Evolutionary conservation across 2,329 filamentous ascomycete species (phyloP).

Genomic region (Intubia oerlemansii): DNA sequence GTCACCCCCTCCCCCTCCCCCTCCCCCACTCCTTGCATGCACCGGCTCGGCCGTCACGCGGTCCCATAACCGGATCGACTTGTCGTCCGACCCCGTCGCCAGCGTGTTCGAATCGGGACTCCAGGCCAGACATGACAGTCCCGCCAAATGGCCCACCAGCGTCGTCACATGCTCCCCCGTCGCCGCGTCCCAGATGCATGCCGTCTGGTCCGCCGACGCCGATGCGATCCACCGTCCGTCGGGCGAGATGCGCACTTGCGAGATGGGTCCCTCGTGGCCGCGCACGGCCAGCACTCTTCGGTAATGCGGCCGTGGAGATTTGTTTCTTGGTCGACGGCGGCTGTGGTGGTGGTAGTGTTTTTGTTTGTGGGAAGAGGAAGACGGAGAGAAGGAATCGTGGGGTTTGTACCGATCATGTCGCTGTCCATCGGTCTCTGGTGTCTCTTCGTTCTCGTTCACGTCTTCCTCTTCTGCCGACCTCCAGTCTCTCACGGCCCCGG

Average conservation of each 20-base stretch:
- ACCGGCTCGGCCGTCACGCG: constrained; percentile 29
- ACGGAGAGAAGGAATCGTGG: too few species aligned
- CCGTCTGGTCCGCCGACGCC: constrained; percentile 69
- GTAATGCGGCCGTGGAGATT: constrained; percentile 55
- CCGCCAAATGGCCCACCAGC: constrained; percentile 80
- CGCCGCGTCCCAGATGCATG: constrained; percentile 73
- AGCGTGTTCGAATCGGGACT: constrained; percentile 71
- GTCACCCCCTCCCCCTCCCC: neutral
- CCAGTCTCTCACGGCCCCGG: too few species aligned
- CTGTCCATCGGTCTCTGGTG: too few species aligned
- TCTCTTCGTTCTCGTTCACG: too few species aligned
- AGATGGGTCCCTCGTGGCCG: constrained; percentile 61
- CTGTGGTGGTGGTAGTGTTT: too few species aligned
- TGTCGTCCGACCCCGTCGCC: constrained; percentile 88
- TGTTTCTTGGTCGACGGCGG: too few species aligned
- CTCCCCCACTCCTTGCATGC: constrained; percentile 7
- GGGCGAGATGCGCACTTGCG: constrained; percentile 77
- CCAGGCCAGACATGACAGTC: constrained; percentile 87
- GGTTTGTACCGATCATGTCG: too few species aligned
- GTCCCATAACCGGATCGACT: constrained; percentile 87
- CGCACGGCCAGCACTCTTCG: constrained; percentile 46
- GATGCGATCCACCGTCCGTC: constrained; percentile 80
- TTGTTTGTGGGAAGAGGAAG: too few species aligned
- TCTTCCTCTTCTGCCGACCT: too few species aligned
- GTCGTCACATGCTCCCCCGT: constrained; percentile 70